These are phyloP conservation scores for Scedosporium apiospermum DNA, from an alignment of 2,329 filamentous ascomycete genomes.

Conservation along the genomic window DNA sequence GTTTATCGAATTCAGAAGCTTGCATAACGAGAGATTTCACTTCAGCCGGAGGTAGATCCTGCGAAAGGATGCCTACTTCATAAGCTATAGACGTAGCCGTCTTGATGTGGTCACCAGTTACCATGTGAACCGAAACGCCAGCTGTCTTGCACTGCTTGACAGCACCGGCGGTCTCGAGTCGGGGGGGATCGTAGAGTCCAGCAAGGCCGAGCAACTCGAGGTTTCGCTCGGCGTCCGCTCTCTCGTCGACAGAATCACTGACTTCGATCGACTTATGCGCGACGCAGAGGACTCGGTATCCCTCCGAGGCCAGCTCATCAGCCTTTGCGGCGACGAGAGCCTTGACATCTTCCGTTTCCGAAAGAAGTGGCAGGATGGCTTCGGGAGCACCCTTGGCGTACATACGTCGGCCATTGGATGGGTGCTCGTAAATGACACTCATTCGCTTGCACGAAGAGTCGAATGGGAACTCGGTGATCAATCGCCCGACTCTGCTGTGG, in stretches of 20 bases:
- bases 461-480: conserved; percentile 60
- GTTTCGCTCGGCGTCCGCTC: conserved; percentile 43
- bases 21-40: conserved; percentile 45
- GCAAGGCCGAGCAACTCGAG: conserved; percentile 61
- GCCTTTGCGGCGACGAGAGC: conserved; percentile 36
- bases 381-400: conserved; percentile 52
- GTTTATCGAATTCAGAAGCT: conserved; percentile 51
- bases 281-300: conserved; percentile 60
- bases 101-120: conserved; percentile 60
- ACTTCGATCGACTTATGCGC: conserved; percentile 38
- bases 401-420: conserved; percentile 25
- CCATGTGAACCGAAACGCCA: conserved; percentile 59
- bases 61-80: conserved; percentile 51
- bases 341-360: conserved; percentile 36
- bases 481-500: conserved; percentile 26
- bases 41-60: conserved; percentile 24
- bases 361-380: conserved; percentile 42
- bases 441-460: conserved; percentile 67
- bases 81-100: conserved; percentile 57
- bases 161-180: conserved; percentile 53
- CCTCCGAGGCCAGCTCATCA: conserved; percentile 49
- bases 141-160: conserved; percentile 50
- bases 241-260: conserved; percentile 31
- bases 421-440: conserved; percentile 53
- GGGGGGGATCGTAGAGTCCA: conserved; percentile 64